A percentile compares a stretch with the other conserved stretches of the same genome.
Evolutionary conservation across 2,329 filamentous ascomycete genomes (phyloP).

Genomic region (Plectosphaerella sp.): DNA sequence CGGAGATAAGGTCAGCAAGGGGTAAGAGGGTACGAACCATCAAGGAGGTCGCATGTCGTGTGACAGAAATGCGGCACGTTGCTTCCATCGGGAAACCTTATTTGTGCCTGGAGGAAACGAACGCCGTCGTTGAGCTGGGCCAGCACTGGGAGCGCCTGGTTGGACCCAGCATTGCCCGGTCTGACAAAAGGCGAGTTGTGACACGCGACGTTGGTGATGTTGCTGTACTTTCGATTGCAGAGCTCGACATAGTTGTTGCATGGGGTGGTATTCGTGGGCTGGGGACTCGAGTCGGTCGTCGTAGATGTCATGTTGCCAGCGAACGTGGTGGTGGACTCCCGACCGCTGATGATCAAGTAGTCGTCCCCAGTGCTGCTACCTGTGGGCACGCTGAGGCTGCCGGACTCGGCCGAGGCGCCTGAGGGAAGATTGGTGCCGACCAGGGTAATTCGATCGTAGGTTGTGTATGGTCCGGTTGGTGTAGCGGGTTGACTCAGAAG

Average conservation of each 20-base stretch:
- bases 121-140: constrained; percentile 75
- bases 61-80: constrained; percentile 73
- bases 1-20: too few species aligned
- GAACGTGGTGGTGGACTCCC: constrained; percentile 35
- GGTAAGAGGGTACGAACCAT: constrained; percentile 29
- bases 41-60: constrained; percentile 74
- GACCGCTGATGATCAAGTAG: constrained; percentile 40
- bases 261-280: constrained; percentile 66
- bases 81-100: constrained; percentile 50
- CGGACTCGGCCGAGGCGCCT: not conserved
- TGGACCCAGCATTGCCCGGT: constrained; percentile 67
- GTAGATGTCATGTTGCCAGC: constrained; percentile 37
- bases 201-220: constrained; percentile 72
- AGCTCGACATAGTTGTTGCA: constrained; percentile 79
- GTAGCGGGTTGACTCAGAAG: constrained; percentile 27
- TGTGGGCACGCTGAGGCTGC: constrained; percentile 7
- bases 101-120: constrained; percentile 59
- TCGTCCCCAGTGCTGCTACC: constrained; percentile 19
- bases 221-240: constrained; percentile 72
- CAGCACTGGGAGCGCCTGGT: constrained; percentile 65
- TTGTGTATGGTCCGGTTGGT: constrained; percentile 40
- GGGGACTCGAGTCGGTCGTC: constrained; percentile 33
- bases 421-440: constrained; percentile 17
- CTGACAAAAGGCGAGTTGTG: constrained; percentile 80
- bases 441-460: constrained; percentile 38